Evolutionary conservation across 1,139 yeast genomes (phyloP).

Genomic region (Geotrichum fermentans): DNA sequence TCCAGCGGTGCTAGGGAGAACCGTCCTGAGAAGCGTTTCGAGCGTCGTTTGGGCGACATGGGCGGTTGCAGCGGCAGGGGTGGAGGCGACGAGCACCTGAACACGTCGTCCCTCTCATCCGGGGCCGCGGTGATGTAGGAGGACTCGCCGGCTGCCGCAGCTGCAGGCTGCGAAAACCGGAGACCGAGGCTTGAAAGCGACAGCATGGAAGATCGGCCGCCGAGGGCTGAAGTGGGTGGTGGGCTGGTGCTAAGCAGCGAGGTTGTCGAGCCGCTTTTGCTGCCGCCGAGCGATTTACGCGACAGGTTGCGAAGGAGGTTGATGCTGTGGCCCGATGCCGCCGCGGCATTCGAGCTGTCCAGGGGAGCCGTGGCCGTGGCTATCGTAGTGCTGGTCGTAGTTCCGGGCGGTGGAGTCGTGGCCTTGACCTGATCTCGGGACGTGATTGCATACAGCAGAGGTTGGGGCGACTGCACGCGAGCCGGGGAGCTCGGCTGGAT

Average conservation of each 20-base stretch:
- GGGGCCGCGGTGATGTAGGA: neutral
- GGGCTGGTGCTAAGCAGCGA: neutral
- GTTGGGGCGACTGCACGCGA: neutral
- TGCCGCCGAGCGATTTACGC: slow-evolving; percentile 10
- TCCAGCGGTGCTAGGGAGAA: neutral
- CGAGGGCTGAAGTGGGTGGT: neutral
- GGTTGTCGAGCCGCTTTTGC: neutral
- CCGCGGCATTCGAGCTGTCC: neutral
- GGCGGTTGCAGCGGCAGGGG: slow-evolving; percentile 6
- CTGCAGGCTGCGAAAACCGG: neutral
- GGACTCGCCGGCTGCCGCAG: neutral
- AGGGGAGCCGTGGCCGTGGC: slow-evolving; percentile 10
- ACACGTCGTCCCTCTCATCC: neutral
- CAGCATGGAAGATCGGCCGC: slow-evolving; percentile 10
- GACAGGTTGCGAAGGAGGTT: slow-evolving; percentile 8
- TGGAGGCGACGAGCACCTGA: slow-evolving; percentile 1
- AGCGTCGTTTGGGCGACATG: neutral
- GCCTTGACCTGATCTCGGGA: slow-evolving; percentile 4
- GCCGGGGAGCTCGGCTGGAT: neutral
- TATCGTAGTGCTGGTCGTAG: slow-evolving; percentile 5
- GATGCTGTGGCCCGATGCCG: neutral
- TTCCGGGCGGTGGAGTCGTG: neutral
- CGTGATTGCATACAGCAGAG: neutral
- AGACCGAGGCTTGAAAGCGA: slow-evolving; percentile 10
- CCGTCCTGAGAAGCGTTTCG: neutral